Percentiles rank a stretch among this genome's conserved stretches.
phyloP scores from a whole-genome alignment of 768 basidiomycete genomes.

The Mycena floridula region DNA sequence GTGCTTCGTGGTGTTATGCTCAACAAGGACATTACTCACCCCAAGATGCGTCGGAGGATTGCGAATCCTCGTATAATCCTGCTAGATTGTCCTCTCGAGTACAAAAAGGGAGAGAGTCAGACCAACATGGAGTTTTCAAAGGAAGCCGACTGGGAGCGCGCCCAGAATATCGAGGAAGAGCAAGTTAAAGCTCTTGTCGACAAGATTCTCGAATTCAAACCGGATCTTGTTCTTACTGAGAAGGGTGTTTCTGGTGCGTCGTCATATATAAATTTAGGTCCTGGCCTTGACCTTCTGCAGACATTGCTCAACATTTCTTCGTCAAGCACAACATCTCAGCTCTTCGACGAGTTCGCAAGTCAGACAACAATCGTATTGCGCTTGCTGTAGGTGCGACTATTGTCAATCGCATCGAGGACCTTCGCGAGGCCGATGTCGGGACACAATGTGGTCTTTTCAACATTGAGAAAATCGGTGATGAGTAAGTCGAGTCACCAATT shows the following conservation, averaged over 20 bases:
- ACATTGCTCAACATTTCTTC: slow-evolving; percentile 90
- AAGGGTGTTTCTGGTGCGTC: slow-evolving; percentile 91
- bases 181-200: slow-evolving; percentile 86
- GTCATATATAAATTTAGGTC: not conserved
- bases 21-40: slow-evolving; percentile 99
- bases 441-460: slow-evolving; percentile 94
- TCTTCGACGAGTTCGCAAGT: slow-evolving; percentile 95
- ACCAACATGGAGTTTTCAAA: slow-evolving; percentile 98
- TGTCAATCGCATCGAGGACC: slow-evolving; percentile 92
- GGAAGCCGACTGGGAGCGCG: slow-evolving; percentile 88
- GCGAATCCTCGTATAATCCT: slow-evolving; percentile 83
- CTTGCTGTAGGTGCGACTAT: slow-evolving; percentile 94
- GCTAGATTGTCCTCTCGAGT: slow-evolving; percentile 93
- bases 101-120: slow-evolving; percentile 98
- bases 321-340: slow-evolving; percentile 86
- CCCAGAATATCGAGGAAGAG: slow-evolving; percentile 94
- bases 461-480: slow-evolving; percentile 96
- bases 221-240: slow-evolving; percentile 92
- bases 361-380: slow-evolving; percentile 97
- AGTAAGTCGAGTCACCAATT: slow-evolving; percentile 40
- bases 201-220: slow-evolving; percentile 87
- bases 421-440: slow-evolving; percentile 88
- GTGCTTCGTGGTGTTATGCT: slow-evolving; percentile 92
- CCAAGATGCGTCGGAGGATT: slow-evolving; percentile 91
- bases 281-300: slow-evolving; percentile 29